Evolutionary conservation across 1,284 basidiomycete species (phyloP).

Genomic region (Porodaedalea pini): DNA sequence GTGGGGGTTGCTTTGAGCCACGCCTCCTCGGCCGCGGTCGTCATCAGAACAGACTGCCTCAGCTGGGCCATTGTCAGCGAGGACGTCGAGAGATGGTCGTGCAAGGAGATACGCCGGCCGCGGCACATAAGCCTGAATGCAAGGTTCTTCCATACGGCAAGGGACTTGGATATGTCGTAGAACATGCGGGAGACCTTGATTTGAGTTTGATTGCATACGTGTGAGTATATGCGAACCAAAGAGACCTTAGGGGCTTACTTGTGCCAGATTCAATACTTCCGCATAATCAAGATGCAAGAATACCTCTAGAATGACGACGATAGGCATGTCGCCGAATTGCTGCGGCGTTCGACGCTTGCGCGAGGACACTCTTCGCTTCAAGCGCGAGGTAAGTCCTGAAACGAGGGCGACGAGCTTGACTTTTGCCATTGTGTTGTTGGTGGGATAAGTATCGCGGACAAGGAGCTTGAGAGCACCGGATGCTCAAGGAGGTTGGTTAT

Average conservation of each 20-base stretch:
- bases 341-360: neutral
- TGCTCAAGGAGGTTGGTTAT: neutral
- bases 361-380: neutral
- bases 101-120: slow-evolving; percentile 15
- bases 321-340: slow-evolving; percentile 9
- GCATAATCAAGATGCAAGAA: slow-evolving; percentile 14
- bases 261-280: slow-evolving; percentile 15
- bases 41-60: slow-evolving; percentile 12
- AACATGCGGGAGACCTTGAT: slow-evolving; percentile 15
- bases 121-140: slow-evolving; percentile 19
- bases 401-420: neutral
- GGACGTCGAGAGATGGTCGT: slow-evolving; percentile 14
- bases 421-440: neutral
- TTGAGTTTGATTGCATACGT: neutral
- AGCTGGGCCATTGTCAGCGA: slow-evolving; percentile 13
- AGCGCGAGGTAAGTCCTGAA: neutral
- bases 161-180: slow-evolving; percentile 10
- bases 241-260: neutral
- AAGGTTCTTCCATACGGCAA: slow-evolving; percentile 15
- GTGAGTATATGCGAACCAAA: neutral
- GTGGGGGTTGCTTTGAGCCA: slow-evolving; percentile 14
- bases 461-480: neutral
- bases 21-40: slow-evolving; percentile 14
- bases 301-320: slow-evolving; percentile 13
- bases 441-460: neutral